Conservation (phyloP, 208 protist species). For the Acanthamoeba polyphaga region DNA sequence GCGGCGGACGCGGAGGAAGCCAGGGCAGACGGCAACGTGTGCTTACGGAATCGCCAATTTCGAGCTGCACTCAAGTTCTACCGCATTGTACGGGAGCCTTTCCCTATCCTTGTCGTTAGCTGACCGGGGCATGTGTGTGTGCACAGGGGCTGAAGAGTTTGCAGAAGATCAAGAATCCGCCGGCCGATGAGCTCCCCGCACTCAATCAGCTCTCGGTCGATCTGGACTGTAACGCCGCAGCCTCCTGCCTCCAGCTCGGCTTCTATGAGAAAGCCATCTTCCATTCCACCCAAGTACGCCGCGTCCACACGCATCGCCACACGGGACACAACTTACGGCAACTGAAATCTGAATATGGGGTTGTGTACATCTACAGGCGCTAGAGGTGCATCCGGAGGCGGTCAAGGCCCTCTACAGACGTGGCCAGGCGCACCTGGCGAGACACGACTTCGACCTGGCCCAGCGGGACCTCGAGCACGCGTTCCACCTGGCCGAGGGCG, state of each 20-base stretch:
- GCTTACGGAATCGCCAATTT: background rate
- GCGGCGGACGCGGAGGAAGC: background rate
- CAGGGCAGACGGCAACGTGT: background rate
- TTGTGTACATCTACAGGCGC: background rate
- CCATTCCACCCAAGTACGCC: background rate
- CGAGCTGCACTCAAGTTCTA: background rate
- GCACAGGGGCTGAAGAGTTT: background rate
- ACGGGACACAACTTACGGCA: background rate
- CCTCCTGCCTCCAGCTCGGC: background rate
- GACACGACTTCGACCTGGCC: background rate
- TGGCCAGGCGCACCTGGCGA: background rate
- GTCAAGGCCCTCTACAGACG: background rate
- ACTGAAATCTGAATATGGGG: background rate
- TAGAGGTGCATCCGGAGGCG: background rate
- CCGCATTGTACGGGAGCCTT: background rate
- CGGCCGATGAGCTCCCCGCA: background rate
- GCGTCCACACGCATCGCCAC: background rate
- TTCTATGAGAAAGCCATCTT: background rate
- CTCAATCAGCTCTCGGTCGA: background rate
- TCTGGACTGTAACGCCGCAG: background rate
- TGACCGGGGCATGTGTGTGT: too few species aligned
- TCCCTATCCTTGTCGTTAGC: background rate
- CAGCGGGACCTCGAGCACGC: background rate
- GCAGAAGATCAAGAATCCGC: background rate
- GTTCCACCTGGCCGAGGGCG: background rate